Evolutionary conservation across 768 basidiomycete genomes (phyloP), one percentile per base, ranked within the genome.

Genomic region (Heimioporus sp.): DNA sequence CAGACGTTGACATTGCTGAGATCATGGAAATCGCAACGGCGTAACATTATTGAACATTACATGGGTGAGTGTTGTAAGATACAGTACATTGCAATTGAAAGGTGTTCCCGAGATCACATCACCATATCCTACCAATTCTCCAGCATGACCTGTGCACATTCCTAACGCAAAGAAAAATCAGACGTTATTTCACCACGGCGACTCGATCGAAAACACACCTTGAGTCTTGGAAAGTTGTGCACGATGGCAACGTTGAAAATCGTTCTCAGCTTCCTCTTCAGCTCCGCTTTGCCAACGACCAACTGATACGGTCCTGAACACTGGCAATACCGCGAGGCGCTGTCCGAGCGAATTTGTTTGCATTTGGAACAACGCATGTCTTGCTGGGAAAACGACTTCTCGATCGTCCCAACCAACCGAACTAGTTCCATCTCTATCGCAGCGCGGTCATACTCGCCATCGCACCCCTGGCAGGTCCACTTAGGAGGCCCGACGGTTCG

Each of bases 351-450:
- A 54, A 97, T 82, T 71, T 94, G 92, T 66, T 88, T 83, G 73
- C 97, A 99, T 61, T 89, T 94, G 9, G 75, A 70, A 66, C 97
- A 99, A 10, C 84, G 80, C 55, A 98, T 72, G 66, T 99, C 97
- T 69, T 98, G 94, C 63, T 94, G 87, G 28, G 89, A 80, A 60
- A 89, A 93, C 32, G 81, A 76, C 32, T 83, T 77, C 67, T 93
- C 85, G 36, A 92, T 72, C 15, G 77, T 68, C 40, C 82, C 80
- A 20, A 93, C 80, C 66, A 87, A 74, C 43, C 89, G 84, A 55
- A 98, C 84, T 52, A 99, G 72, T 46, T 84, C 79, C 61, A 91
- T 86, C 69, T 98, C 96, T 65, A 99, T 94, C 36, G 83, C 79
- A 9, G 76, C 71, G n/a, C 87, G 81, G 65, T 99, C 95, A 68